phyloP scores from a whole-genome alignment of 805 yeast species.

The Yamadazyma tumulicola region DNA sequence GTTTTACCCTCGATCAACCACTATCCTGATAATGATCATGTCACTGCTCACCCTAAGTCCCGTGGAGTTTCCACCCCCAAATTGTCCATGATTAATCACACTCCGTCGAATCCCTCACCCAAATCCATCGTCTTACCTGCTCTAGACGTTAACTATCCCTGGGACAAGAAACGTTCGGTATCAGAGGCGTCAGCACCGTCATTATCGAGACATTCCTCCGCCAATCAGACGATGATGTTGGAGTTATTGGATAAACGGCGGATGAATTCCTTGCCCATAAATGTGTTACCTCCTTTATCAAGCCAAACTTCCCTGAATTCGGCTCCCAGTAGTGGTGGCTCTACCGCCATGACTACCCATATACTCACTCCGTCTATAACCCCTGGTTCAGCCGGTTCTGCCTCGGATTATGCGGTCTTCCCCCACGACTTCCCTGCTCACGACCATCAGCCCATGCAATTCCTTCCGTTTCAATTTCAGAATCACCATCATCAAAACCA shows the following conservation, averaged over 20 bases:
- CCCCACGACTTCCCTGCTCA: too few relatives aligned
- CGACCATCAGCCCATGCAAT: too few relatives aligned
- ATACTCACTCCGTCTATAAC: slow-evolving; percentile 1
- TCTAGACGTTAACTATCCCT: slow-evolving; percentile 8
- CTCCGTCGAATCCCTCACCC: too few relatives aligned
- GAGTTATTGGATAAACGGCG: slow-evolving; percentile 1
- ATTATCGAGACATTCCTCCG: slow-evolving; percentile 8
- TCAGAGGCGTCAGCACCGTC: slow-evolving; percentile 8
- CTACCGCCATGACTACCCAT: too few relatives aligned
- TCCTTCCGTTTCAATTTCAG: background rate
- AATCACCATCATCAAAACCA: background rate
- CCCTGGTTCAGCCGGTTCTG: slow-evolving; percentile 5
- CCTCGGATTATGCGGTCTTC: too few relatives aligned
- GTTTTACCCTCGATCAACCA: slow-evolving; percentile 3
- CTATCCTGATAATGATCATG: too few relatives aligned
- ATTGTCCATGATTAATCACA: too few relatives aligned
- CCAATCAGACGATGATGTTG: slow-evolving; percentile 2
- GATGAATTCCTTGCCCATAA: slow-evolving; percentile 4
- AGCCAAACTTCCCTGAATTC: background rate
- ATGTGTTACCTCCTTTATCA: background rate
- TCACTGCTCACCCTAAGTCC: too few relatives aligned
- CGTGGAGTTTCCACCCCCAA: too few relatives aligned
- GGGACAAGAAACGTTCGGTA: slow-evolving; percentile 7
- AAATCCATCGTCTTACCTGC: slow-evolving; percentile 1
- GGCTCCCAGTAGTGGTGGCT: too few relatives aligned